phyloP scores from a whole-genome alignment of 192 early-diverging fungal species.

The Coemansia sp. region DNA sequence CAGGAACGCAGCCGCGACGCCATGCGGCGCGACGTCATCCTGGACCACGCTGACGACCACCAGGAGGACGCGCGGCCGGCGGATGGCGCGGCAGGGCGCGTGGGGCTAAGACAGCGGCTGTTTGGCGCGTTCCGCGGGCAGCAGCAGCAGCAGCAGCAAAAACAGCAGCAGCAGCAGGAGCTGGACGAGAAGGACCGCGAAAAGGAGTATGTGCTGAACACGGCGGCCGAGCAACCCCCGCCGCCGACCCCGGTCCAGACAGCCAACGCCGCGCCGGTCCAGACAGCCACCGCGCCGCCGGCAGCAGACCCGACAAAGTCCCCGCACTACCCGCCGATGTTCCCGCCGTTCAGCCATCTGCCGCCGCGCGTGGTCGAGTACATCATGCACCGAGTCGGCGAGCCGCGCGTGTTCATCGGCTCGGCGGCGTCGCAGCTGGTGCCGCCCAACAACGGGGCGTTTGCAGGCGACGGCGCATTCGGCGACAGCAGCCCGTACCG shows the following conservation, averaged over 20 bases:
- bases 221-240: slow-evolving; percentile 3
- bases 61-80: background rate
- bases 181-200: background rate
- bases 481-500: slow-evolving; percentile 40
- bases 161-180: background rate
- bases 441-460: slow-evolving; percentile 17
- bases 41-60: slow-evolving; percentile 5
- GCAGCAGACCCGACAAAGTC: background rate
- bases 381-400: slow-evolving; percentile 48
- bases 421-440: slow-evolving; percentile 35
- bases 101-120: slow-evolving; percentile 14
- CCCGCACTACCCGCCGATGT: slow-evolving; percentile 31
- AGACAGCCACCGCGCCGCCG: background rate
- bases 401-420: slow-evolving; percentile 49
- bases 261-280: background rate
- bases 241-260: background rate
- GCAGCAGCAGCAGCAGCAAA: background rate
- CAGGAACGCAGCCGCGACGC: background rate
- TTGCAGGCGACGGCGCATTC: slow-evolving; percentile 13
- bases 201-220: background rate
- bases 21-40: background rate
- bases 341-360: slow-evolving; percentile 54
- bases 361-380: slow-evolving; percentile 35
- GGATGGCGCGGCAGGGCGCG: background rate
- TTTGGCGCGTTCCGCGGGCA: slow-evolving; percentile 18